Evolutionary conservation across 2,329 filamentous ascomycete species (phyloP).

Genomic region (Claviceps sp.): DNA sequence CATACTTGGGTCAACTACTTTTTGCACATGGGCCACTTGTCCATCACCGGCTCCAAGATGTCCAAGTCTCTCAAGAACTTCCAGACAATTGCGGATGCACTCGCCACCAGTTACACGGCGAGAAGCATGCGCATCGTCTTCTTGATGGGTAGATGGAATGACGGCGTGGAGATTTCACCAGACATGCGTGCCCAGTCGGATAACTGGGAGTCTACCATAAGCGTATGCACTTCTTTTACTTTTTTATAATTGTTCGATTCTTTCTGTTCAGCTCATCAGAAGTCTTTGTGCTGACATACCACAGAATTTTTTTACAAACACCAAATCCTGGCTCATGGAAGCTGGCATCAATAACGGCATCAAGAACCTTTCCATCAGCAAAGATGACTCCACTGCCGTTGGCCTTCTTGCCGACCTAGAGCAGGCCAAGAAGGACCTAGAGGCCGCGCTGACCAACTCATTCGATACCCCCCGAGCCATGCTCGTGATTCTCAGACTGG

Average conservation of each 20-base stretch:
- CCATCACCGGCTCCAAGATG: slow-evolving; percentile 86
- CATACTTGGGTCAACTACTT: slow-evolving; percentile 92
- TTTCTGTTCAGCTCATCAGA: neutral
- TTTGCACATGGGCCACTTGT: slow-evolving; percentile 82
- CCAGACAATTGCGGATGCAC: slow-evolving; percentile 76
- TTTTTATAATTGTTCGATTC: neutral
- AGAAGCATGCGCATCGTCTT: slow-evolving; percentile 76
- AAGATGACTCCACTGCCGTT: slow-evolving; percentile 15
- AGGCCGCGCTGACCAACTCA: slow-evolving; percentile 59
- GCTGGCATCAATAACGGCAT: slow-evolving; percentile 22
- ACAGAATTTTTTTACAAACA: slow-evolving; percentile 45
- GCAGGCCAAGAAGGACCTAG: slow-evolving; percentile 40
- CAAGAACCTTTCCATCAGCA: slow-evolving; percentile 24
- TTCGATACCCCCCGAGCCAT: slow-evolving; percentile 78
- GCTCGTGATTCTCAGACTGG: slow-evolving; percentile 62
- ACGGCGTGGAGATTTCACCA: slow-evolving; percentile 80
- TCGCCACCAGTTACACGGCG: slow-evolving; percentile 57
- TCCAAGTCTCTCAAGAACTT: slow-evolving; percentile 94
- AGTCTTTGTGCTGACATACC: neutral
- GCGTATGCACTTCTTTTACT: slow-evolving; percentile 27
- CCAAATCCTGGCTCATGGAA: slow-evolving; percentile 39
- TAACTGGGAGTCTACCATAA: slow-evolving; percentile 68
- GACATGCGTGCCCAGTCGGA: slow-evolving; percentile 64
- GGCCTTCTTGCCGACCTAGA: slow-evolving; percentile 30
- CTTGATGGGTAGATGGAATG: slow-evolving; percentile 76